Percentiles rank a stretch among this genome's conserved stretches.
phyloP scores from a whole-genome alignment of 2,329 filamentous ascomycete species.

The Neurospora sp. region DNA sequence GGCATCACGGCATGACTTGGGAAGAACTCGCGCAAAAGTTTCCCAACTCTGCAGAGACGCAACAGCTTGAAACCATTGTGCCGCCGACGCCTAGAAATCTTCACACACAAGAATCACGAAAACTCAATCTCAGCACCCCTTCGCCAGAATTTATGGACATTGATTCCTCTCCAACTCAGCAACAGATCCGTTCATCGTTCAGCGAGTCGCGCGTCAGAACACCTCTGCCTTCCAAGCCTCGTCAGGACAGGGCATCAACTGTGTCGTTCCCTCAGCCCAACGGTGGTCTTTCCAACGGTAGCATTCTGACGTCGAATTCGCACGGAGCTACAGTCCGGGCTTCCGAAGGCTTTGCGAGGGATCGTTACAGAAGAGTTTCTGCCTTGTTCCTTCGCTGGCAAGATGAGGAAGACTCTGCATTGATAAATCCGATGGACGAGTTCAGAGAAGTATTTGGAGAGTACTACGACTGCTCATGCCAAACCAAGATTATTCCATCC shows the following conservation, averaged over 20 bases:
- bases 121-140: neutral
- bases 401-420: slow-evolving; percentile 37
- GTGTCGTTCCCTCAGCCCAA: slow-evolving; percentile 12
- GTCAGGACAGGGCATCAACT: slow-evolving; percentile 40
- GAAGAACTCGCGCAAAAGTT: slow-evolving; percentile 47
- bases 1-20: slow-evolving; percentile 52
- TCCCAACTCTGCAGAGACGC: slow-evolving; percentile 36
- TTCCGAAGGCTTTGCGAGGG: neutral
- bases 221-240: slow-evolving; percentile 45
- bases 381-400: slow-evolving; percentile 47
- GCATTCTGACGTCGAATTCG: neutral
- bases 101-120: slow-evolving; percentile 37
- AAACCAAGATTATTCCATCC: slow-evolving; percentile 40
- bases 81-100: slow-evolving; percentile 33
- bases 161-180: slow-evolving; percentile 29
- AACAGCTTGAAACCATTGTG: slow-evolving; percentile 36
- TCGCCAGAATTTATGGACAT: slow-evolving; percentile 35
- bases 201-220: slow-evolving; percentile 43
- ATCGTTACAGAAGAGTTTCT: slow-evolving; percentile 41
- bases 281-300: neutral
- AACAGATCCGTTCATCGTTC: slow-evolving; percentile 28
- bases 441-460: slow-evolving; percentile 40
- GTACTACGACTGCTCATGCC: slow-evolving; percentile 40
- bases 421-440: slow-evolving; percentile 34
- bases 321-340: neutral